These are phyloP conservation scores for Mentha longifolia DNA, from an alignment of 257 asterid genomes.

Conservation along the genomic window DNA sequence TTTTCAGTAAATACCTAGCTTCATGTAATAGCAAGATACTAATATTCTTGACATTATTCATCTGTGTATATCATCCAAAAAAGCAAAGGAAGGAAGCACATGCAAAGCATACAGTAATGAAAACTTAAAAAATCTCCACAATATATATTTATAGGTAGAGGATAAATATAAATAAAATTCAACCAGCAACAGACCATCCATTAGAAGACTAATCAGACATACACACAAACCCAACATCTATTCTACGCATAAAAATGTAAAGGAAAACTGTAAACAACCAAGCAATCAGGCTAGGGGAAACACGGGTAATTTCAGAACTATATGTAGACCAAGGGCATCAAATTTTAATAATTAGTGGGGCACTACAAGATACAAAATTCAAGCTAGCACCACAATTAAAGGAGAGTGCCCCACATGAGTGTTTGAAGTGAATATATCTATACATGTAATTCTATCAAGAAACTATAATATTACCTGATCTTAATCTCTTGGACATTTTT, in stretches of 20 bases:
- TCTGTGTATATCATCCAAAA: background rate
- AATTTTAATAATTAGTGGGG: background rate
- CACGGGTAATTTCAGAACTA: no score
- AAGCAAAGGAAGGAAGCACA: background rate
- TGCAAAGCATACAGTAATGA: background rate
- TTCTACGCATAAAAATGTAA: background rate
- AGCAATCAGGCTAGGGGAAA: background rate
- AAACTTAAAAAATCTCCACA: background rate
- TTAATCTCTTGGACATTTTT: constrained; percentile 78
- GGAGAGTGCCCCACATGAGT: constrained; percentile 4
- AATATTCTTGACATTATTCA: background rate
- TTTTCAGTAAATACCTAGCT: background rate
- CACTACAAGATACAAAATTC: constrained; percentile 12
- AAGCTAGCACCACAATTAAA: background rate
- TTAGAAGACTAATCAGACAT: background rate
- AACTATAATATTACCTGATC: constrained; percentile 47
- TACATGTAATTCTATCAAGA: background rate
- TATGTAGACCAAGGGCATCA: background rate
- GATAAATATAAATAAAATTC: background rate
- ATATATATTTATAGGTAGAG: background rate
- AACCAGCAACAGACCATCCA: constrained; percentile 6
- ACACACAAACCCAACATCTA: background rate
- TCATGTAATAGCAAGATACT: constrained; percentile 5
- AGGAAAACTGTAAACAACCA: background rate
- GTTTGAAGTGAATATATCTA: constrained; percentile 6